Conservation (phyloP, 1,139 yeast species). For the Eremothecium gossypii region DNA sequence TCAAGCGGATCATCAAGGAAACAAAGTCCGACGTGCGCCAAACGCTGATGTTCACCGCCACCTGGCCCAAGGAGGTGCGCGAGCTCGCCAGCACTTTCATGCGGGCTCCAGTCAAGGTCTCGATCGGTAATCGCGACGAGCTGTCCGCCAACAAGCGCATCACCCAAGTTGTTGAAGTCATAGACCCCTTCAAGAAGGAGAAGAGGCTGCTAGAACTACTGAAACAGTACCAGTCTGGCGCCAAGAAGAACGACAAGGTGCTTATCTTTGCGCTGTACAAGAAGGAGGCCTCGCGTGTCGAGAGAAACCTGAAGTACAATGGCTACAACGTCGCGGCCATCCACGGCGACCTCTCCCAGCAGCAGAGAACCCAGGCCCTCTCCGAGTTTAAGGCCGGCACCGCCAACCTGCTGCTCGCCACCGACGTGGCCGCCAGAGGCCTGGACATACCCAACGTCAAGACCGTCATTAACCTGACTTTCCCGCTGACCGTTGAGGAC, state of each 20-base stretch:
- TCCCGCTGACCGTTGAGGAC: constrained; percentile 96
- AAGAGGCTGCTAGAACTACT: constrained; percentile 61
- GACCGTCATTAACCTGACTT: constrained; percentile 89
- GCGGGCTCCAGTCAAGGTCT: constrained; percentile 75
- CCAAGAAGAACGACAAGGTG: constrained; percentile 64
- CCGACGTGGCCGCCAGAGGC: constrained; percentile 99
- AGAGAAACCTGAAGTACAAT: constrained; percentile 58
- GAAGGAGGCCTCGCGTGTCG: constrained; percentile 92
- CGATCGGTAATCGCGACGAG: constrained; percentile 92
- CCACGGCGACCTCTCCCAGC: constrained; percentile 92
- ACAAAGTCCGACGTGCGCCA: constrained; percentile 84
- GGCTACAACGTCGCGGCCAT: constrained; percentile 84
- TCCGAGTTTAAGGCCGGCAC: constrained; percentile 77
- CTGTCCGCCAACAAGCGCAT: constrained; percentile 89
- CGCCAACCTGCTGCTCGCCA: constrained; percentile 72
- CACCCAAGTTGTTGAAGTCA: constrained; percentile 86
- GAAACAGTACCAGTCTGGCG: constrained; percentile 62
- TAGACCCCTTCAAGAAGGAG: constrained; percentile 79
- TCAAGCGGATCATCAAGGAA: constrained; percentile 77
- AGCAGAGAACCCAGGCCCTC: constrained; percentile 82
- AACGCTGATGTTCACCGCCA: constrained; percentile 96
- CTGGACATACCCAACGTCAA: constrained; percentile 96
- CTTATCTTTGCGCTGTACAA: constrained; percentile 89
- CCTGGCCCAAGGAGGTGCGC: constrained; percentile 97
- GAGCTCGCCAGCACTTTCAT: constrained; percentile 84